Conservation (phyloP, 352 stramenopile species). For the Pythium phragmiticola region DNA sequence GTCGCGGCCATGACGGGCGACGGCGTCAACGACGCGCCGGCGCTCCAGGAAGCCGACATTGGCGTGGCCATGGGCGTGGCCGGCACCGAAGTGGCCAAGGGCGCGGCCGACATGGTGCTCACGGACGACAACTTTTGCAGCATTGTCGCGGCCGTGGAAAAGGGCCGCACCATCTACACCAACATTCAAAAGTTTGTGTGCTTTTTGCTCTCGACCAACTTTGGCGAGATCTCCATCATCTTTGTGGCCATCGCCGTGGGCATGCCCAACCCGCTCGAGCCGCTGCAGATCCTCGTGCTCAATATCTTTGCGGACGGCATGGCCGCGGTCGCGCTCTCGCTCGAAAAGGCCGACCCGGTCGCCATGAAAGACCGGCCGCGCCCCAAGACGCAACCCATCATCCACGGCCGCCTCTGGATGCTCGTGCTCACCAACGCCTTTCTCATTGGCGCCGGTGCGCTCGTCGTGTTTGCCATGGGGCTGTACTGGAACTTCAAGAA, state of each 20-base stretch:
- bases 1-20: conserved; percentile 91
- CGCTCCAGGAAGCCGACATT: conserved; percentile 94
- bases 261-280: conserved; percentile 87
- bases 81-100: conserved; percentile 97
- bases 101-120: conserved; percentile 98
- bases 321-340: conserved; percentile 64
- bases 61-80: conserved; percentile 97
- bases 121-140: conserved; percentile 98
- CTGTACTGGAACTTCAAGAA: conserved; percentile 74
- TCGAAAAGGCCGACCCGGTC: conserved; percentile 64
- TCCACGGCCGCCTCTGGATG: conserved; percentile 63
- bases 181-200: conserved; percentile 99
- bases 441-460: conserved; percentile 42
- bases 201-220: conserved; percentile 97
- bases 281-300: conserved; percentile 98
- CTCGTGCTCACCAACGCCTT: conserved; percentile 58
- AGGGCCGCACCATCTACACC: conserved; percentile 96
- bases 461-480: conserved; percentile 51
- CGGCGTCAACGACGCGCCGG: conserved; percentile 92
- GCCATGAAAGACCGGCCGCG: conserved; percentile 71
- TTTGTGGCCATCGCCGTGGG: conserved; percentile 59
- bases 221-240: conserved; percentile 92
- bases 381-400: conserved; percentile 47
- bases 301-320: conserved; percentile 98
- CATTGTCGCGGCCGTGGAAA: conserved; percentile 96